A percentile compares a stretch with the other conserved stretches of the same genome.
Evolutionary conservation across 495 filamentous ascomycete genomes (phyloP).

Genomic region (Astrocystis sublimbata): DNA sequence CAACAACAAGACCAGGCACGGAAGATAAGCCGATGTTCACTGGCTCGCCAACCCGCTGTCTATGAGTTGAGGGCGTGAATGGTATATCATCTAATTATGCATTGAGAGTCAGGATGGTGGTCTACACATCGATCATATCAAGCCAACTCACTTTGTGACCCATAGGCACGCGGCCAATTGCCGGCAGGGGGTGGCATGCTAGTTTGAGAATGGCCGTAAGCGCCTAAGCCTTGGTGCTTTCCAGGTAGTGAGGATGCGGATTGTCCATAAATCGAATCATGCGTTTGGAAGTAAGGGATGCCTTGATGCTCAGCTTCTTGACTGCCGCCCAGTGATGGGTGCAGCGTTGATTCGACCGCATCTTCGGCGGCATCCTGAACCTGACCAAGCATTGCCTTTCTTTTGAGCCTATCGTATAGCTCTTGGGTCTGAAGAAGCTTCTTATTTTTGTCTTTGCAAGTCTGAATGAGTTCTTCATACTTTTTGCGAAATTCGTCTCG

Average conservation of each 20-base stretch:
- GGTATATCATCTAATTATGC: conserved; percentile 28
- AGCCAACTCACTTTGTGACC: conserved; percentile 21
- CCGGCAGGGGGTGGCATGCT: conserved; percentile 4
- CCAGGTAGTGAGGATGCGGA: conserved; percentile 16
- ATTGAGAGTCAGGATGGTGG: background rate
- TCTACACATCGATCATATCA: background rate
- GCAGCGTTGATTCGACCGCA: conserved; percentile 60
- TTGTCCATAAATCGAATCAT: conserved; percentile 19
- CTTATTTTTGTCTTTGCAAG: conserved; percentile 71
- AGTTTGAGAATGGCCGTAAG: conserved; percentile 20
- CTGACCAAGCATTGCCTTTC: conserved; percentile 65
- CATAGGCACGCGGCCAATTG: conserved; percentile 25
- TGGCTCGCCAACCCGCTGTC: conserved; percentile 29
- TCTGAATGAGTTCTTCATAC: conserved; percentile 71
- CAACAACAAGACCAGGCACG: conserved; percentile 31
- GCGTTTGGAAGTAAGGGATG: conserved; percentile 13
- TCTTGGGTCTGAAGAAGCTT: conserved; percentile 78
- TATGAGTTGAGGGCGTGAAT: conserved; percentile 35
- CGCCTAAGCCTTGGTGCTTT: conserved; percentile 11
- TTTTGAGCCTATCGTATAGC: conserved; percentile 81
- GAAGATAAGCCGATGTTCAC: conserved; percentile 26
- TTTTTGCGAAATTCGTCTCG: conserved; percentile 70
- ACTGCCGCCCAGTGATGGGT: conserved; percentile 21
- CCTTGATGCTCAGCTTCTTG: conserved; percentile 16
- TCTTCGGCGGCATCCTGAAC: conserved; percentile 71